Percentiles rank a stretch among this genome's conserved stretches.
phyloP scores from a whole-genome alignment of 1,284 basidiomycete species.

The Athelia sp. region DNA sequence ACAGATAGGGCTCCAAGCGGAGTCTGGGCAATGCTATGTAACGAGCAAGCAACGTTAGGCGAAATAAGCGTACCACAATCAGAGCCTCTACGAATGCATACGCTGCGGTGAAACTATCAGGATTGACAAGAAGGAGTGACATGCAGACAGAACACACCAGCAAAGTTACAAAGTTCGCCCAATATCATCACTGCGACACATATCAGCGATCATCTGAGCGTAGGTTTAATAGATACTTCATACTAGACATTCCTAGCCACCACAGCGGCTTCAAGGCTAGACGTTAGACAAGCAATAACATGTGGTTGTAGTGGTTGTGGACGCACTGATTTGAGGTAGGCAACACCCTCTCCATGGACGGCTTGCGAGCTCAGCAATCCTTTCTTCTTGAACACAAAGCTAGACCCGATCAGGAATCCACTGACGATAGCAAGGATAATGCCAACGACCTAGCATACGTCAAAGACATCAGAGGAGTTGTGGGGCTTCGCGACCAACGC shows the following conservation, averaged over 20 bases:
- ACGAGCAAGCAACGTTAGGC: constrained; percentile 7
- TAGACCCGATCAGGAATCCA: constrained; percentile 89
- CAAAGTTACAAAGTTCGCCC: constrained; percentile 81
- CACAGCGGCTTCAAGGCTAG: constrained; percentile 55
- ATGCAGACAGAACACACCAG: constrained; percentile 44
- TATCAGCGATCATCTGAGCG: constrained; percentile 1
- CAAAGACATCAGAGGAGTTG: constrained; percentile 3
- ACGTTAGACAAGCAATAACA: constrained; percentile 3
- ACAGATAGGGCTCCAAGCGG: constrained; percentile 95
- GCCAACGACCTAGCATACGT: constrained; percentile 52
- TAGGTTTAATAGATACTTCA: constrained; percentile 19
- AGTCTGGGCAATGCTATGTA: constrained; percentile 45
- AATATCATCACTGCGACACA: constrained; percentile 66
- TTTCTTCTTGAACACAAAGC: constrained; percentile 96
- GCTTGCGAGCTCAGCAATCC: constrained; percentile 72
- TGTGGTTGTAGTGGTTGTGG: constrained; percentile 5
- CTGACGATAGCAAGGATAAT: constrained; percentile 80
- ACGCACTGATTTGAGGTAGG: constrained; percentile 83
- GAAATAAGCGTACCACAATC: constrained; percentile 60
- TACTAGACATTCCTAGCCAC: constrained; percentile 84
- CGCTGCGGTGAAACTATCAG: constrained; percentile 37
- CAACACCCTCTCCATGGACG: constrained; percentile 87
- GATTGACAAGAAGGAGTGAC: constrained; percentile 16
- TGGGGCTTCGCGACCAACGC: background rate
- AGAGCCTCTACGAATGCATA: constrained; percentile 90